Evolutionary conservation across 805 yeast species (phyloP), one percentile per base, ranked within the genome.

Genomic region (Starmerella tilneyi): DNA sequence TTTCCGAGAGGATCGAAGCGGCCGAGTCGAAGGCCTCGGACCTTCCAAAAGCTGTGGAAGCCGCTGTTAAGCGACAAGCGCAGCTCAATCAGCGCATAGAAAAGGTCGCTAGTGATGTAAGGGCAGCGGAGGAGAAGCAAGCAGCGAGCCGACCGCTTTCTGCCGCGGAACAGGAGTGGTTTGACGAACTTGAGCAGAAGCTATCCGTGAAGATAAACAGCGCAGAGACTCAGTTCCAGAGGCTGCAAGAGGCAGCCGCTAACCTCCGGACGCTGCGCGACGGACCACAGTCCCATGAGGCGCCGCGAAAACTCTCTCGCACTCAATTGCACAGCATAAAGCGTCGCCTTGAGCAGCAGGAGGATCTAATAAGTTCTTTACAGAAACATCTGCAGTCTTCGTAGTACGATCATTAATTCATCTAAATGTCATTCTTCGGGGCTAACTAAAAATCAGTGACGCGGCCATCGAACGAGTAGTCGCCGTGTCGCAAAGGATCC

Each of bases 381-480:
- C 34, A 17, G 27, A 27, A 29, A 23, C n/a, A 19, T 13, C 12
- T 38, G n/a, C n/a, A n/a, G n/a, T n/a, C n/a, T n/a, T n/a, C n/a
- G n/a, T n/a, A n/a, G n/a, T n/a, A n/a, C 20, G 27, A 22, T 17
- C 33, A 27, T 11, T 13, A 8, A 28, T 16, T 26, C 12, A 11
- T 27, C 8, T 7, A 16, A 15, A 27, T n/a, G 19, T 15, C 17
- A 20, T 24, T 26, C 5, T 15, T 22, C 7, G 27, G 31, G 27
- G 26, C 3, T 20, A 20, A 29, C 60, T 64, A 92, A 59, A 92
- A 92, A 62, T 92, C 98, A 2, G 97, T 89, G 24, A 85, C 96
- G 60, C 97, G 75, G 0, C 98, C 98, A 59, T 92, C 89, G 63
- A 81, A 92, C 8, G 96, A 80, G 76, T 94, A 92, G 57, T 88